Percentiles rank a stretch among this genome's conserved stretches.
Conservation (phyloP, 768 basidiomycete species). For the Xanthoconium purpureum region DNA sequence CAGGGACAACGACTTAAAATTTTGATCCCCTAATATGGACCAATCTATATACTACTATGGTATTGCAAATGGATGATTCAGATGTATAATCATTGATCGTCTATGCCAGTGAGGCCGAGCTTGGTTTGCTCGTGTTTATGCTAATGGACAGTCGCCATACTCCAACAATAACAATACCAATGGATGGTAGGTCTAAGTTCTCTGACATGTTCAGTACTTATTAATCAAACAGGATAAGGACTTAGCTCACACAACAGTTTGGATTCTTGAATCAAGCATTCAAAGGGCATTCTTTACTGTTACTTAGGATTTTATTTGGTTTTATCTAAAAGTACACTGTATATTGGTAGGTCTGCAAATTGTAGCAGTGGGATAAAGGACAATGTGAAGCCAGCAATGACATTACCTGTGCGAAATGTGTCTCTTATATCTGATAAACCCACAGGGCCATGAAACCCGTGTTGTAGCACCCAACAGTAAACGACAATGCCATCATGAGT, state of each 20-base stretch:
- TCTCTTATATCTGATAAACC: constrained; percentile 43
- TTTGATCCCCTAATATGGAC: too few relatives aligned
- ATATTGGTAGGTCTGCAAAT: not conserved
- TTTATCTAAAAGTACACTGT: not conserved
- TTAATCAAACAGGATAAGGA: not conserved
- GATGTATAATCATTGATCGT: too few relatives aligned
- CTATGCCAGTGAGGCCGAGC: too few relatives aligned
- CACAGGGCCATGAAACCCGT: constrained; percentile 37
- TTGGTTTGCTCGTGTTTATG: too few relatives aligned
- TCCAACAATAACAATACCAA: not conserved
- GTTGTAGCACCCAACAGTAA: constrained; percentile 46
- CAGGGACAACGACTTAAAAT: too few relatives aligned
- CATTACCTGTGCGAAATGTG: not conserved
- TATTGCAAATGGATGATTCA: too few relatives aligned
- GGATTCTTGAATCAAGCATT: not conserved
- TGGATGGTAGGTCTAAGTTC: not conserved
- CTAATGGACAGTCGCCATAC: too few relatives aligned
- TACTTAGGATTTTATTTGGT: not conserved
- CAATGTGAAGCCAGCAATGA: not conserved
- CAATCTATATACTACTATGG: too few relatives aligned
- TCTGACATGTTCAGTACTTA: not conserved
- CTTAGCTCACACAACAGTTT: not conserved
- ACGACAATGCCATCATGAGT: constrained; percentile 53
- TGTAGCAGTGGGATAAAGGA: not conserved
- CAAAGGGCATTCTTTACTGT: not conserved